Evolutionary conservation across 2,329 filamentous ascomycete species (phyloP).

Genomic region (Trichoderma gracile): DNA sequence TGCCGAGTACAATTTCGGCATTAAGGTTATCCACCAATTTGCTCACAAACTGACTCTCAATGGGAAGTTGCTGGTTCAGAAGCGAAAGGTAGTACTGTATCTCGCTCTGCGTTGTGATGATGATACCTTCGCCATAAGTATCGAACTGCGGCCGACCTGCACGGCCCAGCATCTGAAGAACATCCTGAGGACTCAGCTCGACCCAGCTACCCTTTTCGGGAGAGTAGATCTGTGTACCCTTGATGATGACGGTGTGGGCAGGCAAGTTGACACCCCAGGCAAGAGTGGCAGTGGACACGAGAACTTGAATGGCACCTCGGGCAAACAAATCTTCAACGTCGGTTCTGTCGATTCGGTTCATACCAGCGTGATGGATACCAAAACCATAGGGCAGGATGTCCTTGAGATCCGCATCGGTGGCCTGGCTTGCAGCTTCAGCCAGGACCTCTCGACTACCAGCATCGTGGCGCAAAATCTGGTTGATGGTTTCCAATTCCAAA

Average conservation of each 20-base stretch:
- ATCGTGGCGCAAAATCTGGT: constrained; percentile 90
- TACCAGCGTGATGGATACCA: constrained; percentile 96
- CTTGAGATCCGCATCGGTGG: constrained; percentile 85
- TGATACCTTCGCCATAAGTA: constrained; percentile 97
- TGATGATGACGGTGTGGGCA: constrained; percentile 97
- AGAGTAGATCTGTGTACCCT: constrained; percentile 96
- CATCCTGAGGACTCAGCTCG: constrained; percentile 94
- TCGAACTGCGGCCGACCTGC: constrained; percentile 96
- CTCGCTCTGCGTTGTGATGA: constrained; percentile 92
- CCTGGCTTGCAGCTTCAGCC: constrained; percentile 77
- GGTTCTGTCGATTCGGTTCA: constrained; percentile 91
- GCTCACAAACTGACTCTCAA: constrained; percentile 93
- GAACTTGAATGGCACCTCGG: constrained; percentile 86
- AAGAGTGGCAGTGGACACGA: constrained; percentile 96
- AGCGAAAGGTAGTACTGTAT: constrained; percentile 97
- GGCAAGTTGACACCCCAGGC: constrained; percentile 99
- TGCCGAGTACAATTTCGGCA: constrained; percentile 92
- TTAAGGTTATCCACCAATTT: constrained; percentile 95
- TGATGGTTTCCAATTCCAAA: constrained; percentile 94
- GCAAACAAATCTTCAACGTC: constrained; percentile 94
- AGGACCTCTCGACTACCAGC: constrained; percentile 88
- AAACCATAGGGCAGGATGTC: constrained; percentile 95
- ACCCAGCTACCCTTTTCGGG: constrained; percentile 99
- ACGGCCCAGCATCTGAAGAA: constrained; percentile 97
- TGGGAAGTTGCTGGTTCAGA: constrained; percentile 94